phyloP scores from a whole-genome alignment of 2,329 filamentous ascomycete species.

The Albifimbria verrucaria region DNA sequence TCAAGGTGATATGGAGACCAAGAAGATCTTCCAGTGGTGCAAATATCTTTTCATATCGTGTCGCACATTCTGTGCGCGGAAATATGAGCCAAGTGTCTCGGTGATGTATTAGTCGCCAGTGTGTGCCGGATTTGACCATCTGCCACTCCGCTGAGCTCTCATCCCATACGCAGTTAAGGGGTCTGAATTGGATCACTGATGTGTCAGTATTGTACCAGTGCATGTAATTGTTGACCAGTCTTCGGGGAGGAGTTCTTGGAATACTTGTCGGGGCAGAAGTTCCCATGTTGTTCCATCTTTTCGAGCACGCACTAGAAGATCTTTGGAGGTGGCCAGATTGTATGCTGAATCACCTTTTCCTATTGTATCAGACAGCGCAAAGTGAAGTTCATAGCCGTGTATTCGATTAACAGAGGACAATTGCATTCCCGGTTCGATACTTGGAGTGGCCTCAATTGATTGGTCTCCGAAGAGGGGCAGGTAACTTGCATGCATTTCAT shows the following conservation, averaged over 20 bases:
- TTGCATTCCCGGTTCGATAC: slow-evolving; percentile 30
- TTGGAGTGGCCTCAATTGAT: slow-evolving; percentile 41
- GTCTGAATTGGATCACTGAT: slow-evolving; percentile 29
- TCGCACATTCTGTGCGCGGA: not conserved
- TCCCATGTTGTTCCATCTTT: slow-evolving; percentile 13
- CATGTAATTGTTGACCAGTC: slow-evolving; percentile 32
- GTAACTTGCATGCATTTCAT: slow-evolving; percentile 38
- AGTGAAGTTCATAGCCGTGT: slow-evolving; percentile 28
- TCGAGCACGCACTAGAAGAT: slow-evolving; percentile 29
- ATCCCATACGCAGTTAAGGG: slow-evolving; percentile 20
- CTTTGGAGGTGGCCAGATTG: no score
- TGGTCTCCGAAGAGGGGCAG: slow-evolving; percentile 38
- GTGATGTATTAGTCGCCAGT: slow-evolving; percentile 4
- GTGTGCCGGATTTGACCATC: slow-evolving; percentile 12
- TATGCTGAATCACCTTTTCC: no score
- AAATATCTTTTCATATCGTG: not conserved
- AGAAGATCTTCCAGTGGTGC: slow-evolving; percentile 2
- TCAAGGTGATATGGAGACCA: slow-evolving; percentile 7
- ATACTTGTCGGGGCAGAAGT: slow-evolving; percentile 28
- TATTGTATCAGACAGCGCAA: slow-evolving; percentile 25
- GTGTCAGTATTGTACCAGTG: slow-evolving; percentile 43
- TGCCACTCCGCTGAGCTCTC: slow-evolving; percentile 15
- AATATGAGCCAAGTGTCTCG: not conserved
- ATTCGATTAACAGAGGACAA: slow-evolving; percentile 33
- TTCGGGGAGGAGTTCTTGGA: slow-evolving; percentile 27